phyloP scores from a whole-genome alignment of 2,329 filamentous ascomycete species.

The Penicillium sp. region DNA sequence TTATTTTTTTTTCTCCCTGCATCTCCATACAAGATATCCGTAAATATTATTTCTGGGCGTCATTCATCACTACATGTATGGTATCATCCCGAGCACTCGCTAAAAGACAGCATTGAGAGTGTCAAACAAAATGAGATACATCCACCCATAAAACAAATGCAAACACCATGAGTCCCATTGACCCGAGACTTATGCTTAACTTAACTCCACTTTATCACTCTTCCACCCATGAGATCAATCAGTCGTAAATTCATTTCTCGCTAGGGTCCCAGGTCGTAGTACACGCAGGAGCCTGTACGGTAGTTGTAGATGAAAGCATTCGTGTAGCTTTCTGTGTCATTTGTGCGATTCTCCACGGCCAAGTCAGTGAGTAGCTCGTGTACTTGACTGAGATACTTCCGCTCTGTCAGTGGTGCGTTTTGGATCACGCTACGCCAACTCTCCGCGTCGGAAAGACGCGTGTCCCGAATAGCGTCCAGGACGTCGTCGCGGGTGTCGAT shows the following conservation, averaged over 20 bases:
- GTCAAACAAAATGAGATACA: constrained; percentile 9
- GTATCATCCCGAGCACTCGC: constrained; percentile 21
- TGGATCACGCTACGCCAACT: constrained; percentile 83
- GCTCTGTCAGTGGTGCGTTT: constrained; percentile 70
- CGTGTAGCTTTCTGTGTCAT: constrained; percentile 53
- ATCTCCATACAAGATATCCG: constrained; percentile 9
- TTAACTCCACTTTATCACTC: background rate
- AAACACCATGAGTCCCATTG: constrained; percentile 16
- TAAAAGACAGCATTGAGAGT: constrained; percentile 19
- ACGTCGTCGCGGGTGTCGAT: constrained; percentile 85
- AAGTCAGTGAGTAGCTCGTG: constrained; percentile 70
- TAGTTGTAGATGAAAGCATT: constrained; percentile 94
- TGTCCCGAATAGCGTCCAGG: constrained; percentile 72
- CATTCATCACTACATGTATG: constrained; percentile 19
- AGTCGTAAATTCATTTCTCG: constrained; percentile 22
- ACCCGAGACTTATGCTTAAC: constrained; percentile 3
- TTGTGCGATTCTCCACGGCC: constrained; percentile 49
- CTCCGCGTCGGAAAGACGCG: constrained; percentile 74
- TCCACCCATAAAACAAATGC: constrained; percentile 3
- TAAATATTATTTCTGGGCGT: constrained; percentile 11
- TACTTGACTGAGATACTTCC: constrained; percentile 79
- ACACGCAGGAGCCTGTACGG: constrained; percentile 76
- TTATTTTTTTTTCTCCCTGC: constrained; percentile 7
- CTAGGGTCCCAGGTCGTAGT: constrained; percentile 69
- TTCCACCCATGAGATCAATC: constrained; percentile 2